Conservation (phyloP, 441 rosid species). For the Rhodomyrtus psidioides region DNA sequence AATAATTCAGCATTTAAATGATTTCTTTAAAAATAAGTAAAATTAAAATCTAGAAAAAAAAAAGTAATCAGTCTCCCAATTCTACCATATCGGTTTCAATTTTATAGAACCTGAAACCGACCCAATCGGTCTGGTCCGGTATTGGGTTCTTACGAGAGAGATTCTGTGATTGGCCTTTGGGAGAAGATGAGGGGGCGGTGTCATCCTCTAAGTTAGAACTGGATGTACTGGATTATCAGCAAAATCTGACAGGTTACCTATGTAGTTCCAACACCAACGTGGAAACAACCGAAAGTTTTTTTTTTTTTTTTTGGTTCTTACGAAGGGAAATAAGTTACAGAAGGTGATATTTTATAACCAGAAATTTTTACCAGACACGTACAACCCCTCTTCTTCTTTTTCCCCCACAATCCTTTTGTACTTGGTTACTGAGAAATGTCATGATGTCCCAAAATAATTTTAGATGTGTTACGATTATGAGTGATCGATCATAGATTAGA, state of each 20-base stretch:
- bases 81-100: no score
- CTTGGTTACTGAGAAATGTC: neutral
- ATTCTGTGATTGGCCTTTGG: neutral
- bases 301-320: neutral
- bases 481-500: neutral
- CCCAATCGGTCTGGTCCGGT: no score
- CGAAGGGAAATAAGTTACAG: neutral
- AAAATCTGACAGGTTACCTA: neutral
- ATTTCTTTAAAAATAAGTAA: no score
- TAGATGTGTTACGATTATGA: accelerated
- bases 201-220: neutral
- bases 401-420: neutral
- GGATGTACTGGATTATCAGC: neutral
- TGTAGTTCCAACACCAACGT: neutral
- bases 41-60: no score
- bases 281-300: neutral
- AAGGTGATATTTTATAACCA: neutral
- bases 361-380: neutral
- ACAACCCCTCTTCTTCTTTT: neutral
- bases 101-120: no score
- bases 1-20: no score
- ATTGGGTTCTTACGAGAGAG: neutral
- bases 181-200: neutral
- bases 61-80: no score
- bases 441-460: neutral